These are phyloP conservation scores for Trifolium pratense DNA, from an alignment of 306 rosid genomes.

Conservation along the genomic window DNA sequence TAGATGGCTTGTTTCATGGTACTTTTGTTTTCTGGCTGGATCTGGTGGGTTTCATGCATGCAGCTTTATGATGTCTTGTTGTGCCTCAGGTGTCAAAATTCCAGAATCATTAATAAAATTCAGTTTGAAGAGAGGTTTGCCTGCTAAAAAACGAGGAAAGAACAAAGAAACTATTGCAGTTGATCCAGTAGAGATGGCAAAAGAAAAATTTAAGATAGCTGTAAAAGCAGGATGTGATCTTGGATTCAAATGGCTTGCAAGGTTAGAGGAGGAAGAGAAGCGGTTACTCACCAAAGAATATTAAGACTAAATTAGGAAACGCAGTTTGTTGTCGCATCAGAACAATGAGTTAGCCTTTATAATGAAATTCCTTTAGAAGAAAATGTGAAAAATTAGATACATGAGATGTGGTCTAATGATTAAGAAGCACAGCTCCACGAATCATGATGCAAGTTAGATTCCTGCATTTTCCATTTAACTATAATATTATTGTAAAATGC, in stretches of 20 bases:
- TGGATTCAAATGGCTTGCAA: conserved; percentile 85
- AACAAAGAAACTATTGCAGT: conserved; percentile 45
- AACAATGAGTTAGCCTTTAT: conserved; percentile 1
- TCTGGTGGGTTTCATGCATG: conserved; percentile 22
- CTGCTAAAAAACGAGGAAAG: conserved; percentile 54
- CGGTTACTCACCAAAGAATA: conserved; percentile 43
- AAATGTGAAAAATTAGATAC: conserved; percentile 1
- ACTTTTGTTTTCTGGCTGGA: conserved; percentile 23
- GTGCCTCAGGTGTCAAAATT: conserved; percentile 68
- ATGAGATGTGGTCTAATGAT: not conserved
- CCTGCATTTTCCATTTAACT: too few species aligned
- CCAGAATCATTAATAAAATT: conserved; percentile 67
- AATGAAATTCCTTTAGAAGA: not conserved
- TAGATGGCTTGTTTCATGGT: conserved; percentile 24
- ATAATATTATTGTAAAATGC: too few species aligned
- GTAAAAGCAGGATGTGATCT: conserved; percentile 86
- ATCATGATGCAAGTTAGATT: too few species aligned
- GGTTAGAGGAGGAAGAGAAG: conserved; percentile 83
- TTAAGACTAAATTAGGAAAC: not conserved
- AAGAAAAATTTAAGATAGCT: conserved; percentile 77
- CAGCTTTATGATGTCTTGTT: conserved; percentile 25
- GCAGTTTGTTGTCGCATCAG: not conserved
- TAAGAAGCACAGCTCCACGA: too few species aligned
- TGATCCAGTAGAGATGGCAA: conserved; percentile 79
- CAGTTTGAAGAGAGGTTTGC: conserved; percentile 52